These are phyloP conservation scores for Mycena sp. DNA, from an alignment of 1,284 basidiomycete genomes.

Conservation along the genomic window DNA sequence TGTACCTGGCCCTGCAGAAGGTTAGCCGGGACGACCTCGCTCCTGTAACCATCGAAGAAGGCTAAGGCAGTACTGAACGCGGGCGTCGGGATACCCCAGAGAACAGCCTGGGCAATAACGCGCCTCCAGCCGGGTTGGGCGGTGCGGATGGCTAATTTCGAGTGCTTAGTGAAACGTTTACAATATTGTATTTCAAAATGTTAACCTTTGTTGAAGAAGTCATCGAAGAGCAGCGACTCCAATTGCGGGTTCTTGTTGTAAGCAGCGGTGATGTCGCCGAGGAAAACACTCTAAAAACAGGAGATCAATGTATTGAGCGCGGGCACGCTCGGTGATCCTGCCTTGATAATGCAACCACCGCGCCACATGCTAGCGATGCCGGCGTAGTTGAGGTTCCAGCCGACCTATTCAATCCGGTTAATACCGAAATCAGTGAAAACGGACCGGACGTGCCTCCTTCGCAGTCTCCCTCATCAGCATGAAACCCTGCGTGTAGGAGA, in stretches of 20 bases:
- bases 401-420: slow-evolving; percentile 54
- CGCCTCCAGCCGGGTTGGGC: slow-evolving; percentile 99
- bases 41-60: slow-evolving; percentile 98
- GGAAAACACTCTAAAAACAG: slow-evolving; percentile 82
- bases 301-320: slow-evolving; percentile 23
- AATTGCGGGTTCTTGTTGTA: slow-evolving; percentile 90
- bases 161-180: slow-evolving; percentile 16
- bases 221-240: slow-evolving; percentile 95
- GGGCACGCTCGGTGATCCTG: slow-evolving; percentile 38
- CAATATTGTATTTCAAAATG: slow-evolving; percentile 1
- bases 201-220: slow-evolving; percentile 96
- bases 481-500: slow-evolving; percentile 99
- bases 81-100: slow-evolving; percentile 98
- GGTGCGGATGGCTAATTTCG: slow-evolving; percentile 80
- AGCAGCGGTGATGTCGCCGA: slow-evolving; percentile 92
- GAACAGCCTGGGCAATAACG: slow-evolving; percentile 94
- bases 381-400: slow-evolving; percentile 92
- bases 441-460: slow-evolving; percentile 77
- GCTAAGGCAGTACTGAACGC: slow-evolving; percentile 97
- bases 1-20: slow-evolving; percentile 90
- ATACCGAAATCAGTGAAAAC: slow-evolving; percentile 5
- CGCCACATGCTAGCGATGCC: slow-evolving; percentile 99
- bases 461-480: slow-evolving; percentile 99
- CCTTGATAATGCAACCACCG: slow-evolving; percentile 99
- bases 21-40: slow-evolving; percentile 93